Percentiles rank a stretch among this genome's conserved stretches.
Evolutionary conservation across 169 alveolate genomes (phyloP).

Genomic region (Haemoproteus tartakovskyi): DNA sequence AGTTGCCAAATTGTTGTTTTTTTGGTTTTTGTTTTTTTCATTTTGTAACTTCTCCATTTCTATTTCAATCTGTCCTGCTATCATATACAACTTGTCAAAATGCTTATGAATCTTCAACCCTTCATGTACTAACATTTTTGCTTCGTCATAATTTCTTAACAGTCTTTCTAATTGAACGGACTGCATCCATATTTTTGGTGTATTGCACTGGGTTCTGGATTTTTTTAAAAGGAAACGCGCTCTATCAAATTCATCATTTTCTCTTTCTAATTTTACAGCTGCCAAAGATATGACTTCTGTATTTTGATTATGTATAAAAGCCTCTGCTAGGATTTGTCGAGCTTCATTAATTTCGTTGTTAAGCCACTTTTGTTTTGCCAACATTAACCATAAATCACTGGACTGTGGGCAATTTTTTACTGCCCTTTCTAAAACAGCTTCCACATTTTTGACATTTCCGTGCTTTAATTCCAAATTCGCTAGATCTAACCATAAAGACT

Average conservation of each 20-base stretch:
- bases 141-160: conserved; percentile 78
- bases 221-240: conserved; percentile 90
- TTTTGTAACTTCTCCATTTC: conserved; percentile 68
- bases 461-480: conserved; percentile 93
- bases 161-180: conserved; percentile 90
- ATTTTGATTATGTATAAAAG: conserved; percentile 83
- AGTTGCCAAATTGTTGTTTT: too few species aligned
- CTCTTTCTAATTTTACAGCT: conserved; percentile 90
- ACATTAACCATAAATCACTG: conserved; percentile 90
- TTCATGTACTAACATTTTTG: conserved; percentile 76
- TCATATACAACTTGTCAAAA: conserved; percentile 89
- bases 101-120: conserved; percentile 82
- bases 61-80: conserved; percentile 86
- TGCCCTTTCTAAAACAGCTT: conserved; percentile 82
- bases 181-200: conserved; percentile 88
- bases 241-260: conserved; percentile 88
- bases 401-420: conserved; percentile 88
- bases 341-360: conserved; percentile 88
- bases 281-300: conserved; percentile 87
- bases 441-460: conserved; percentile 85
- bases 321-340: conserved; percentile 86
- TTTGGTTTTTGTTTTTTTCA: too few species aligned
- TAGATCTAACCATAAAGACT: conserved; percentile 90
- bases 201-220: conserved; percentile 84
- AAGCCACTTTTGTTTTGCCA: conserved; percentile 89